Evolutionary conservation across 148 eudicot species (phyloP), one percentile per base, ranked within the genome.

Genomic region (Rhododendron molle): DNA sequence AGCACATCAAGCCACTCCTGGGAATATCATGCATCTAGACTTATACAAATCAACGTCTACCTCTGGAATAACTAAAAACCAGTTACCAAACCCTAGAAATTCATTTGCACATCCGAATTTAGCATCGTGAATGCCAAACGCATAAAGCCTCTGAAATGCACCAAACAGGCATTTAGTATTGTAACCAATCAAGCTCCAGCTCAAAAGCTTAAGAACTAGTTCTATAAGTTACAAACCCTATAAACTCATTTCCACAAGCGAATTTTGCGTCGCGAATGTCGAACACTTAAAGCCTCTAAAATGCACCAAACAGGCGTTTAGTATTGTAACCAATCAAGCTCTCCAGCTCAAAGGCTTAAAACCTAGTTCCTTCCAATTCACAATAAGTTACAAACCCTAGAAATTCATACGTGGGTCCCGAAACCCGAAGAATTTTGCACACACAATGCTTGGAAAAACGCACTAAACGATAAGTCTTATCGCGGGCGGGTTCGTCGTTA

Each of bases 21-120:
- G 65, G 2, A 20, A 21, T 2, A 38, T 36, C 50, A 54, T 9
- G 36, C 44, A n/a, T 23, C 13, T 38, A 81, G 49, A n/a, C 46
- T 23, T n/a, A 9, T 62, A 34, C 3, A 13, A 54, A 85, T 13
- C n/a, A 56, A 76, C 52, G 23, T 16, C 49, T 74, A 83, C 77
- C 90, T 78, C 84, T n/a, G 47, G 69, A 86, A 76, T 79, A 86
- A 77, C 85, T 83, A 80, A 67, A 67, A 60, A 20, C 81, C n/a
- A 47, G 32, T 56, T 36, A 69, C 26, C 56, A 86, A 86, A 14
- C 28, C 87, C 90, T 77, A 82, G 56, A 46, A 74, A 52, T 73
- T 62, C 72, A 71, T 30, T 38, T 20, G 36, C 47, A 34, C 73
- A 23, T 52, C 32, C n/a, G n/a, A 38, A 26, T n/a, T 23, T 46